Base-by-base conservation (phyloP, 169 alveolate genomes). In the Cyclospora cayetanensis region DNA sequence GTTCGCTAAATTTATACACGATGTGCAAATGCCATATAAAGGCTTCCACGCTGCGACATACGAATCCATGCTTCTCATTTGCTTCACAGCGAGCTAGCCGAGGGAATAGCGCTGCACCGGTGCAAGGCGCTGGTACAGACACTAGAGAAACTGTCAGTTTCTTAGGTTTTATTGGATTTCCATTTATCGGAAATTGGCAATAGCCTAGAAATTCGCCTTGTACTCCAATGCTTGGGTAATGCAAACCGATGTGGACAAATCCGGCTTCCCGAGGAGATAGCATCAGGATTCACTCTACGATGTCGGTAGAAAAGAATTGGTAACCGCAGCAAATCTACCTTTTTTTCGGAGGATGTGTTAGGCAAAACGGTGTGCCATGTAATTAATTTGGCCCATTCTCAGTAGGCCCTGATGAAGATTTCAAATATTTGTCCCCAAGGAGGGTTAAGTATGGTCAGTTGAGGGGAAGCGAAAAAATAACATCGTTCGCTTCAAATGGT, bases 401-500 rank as follows among this genome's bases (percentile, higher is more conserved):
- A n/a, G 12, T 89, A 12, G 31, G 74, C 93, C 80, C 55, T 72
- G 66, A 89, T 34, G 53, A 74, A 88, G 35, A 89, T 89, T 31
- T 89, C 93, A 20, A 72, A 25, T 29, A 79, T 37, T 9, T 89
- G 52, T 9, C 74, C 93, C 93, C 93, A 89, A 25, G 74, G 89
- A 52, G 93, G 93, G 82, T 89, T 90, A 43, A 90, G 90, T 31
- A 85, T 90, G 90, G 63, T 29, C 83, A 41, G 55, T 37, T 77
- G 90, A 29, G 90, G 90, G 22, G 90, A 83, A 4, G 93, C 55
- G 55, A 83, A 77, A 50, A 77, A 55, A 1, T 53, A 84, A 34
- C 77, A 50, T 60, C 84, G 85, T 52, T 60, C 85, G 34, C 55
- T 77, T 29, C 89, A 79, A 35, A 74, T 82, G 80, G 52, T 82